Evolutionary conservation across 257 asterid species (phyloP), one percentile per base, ranked within the genome.

Genomic region (Solanum paucissectum): DNA sequence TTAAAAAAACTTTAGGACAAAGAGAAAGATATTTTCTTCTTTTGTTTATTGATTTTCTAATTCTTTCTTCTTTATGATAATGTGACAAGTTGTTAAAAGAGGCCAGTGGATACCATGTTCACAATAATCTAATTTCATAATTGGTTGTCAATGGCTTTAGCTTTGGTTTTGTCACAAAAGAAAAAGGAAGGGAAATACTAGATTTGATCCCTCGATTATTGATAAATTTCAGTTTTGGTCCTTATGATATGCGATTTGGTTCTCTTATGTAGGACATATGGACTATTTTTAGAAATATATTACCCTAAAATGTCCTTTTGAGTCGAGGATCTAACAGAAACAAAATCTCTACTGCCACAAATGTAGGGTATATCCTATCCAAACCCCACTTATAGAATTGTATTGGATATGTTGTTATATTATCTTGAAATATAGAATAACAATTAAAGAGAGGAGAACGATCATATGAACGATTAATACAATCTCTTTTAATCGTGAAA

Each of bases 401-500:
- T 2, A 52, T 1, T 16, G 25, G 0, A 20, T 20, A 55, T 55
- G 66, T 55, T 3, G n/a, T 55, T 55, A 55, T 20, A 3, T 55
- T 21, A 55, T 55, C 66, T 55, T 55, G 25, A 55, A 0, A 55
- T 29, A 29, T 29, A 29, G 66, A 55, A 20, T 64, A 25, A 66
- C 18, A 66, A 66, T 12, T 12, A 0, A 66, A 25, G 20, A 25
- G 18, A 13, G 0, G 7, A 11, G 9, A 66, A 25, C 2, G 4
- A 66, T 0, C 9, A 60, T 7, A 60, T 9, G 6, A 60, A 60
- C 12, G 2, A 60, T 60, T 60, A 66, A 66, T 66, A 6, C 2
- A 0, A 2, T 25, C 16, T 66, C 73, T 25, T 66, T 0, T 1
- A 11, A 12, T 5, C 0, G 9, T 2, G 0, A 25, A 25, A 66